These are phyloP conservation scores for Epichloe sylvatica DNA, from an alignment of 2,329 filamentous ascomycete genomes.

Conservation along the genomic window DNA sequence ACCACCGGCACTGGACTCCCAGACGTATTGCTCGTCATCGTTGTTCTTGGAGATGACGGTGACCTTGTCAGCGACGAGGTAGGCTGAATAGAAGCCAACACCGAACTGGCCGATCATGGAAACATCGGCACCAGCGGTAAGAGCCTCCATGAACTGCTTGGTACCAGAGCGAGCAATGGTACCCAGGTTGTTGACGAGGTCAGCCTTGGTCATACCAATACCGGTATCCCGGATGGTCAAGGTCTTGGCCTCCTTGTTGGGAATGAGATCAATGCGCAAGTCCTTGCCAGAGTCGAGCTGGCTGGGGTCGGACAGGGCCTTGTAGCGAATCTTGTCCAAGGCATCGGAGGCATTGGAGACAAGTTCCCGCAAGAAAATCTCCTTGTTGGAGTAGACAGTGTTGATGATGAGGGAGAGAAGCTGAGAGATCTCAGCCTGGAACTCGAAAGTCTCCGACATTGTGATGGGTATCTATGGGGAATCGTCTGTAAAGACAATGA, in stretches of 20 bases:
- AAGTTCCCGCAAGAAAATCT: slow-evolving; percentile 97
- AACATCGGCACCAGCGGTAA: slow-evolving; percentile 95
- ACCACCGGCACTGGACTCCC: slow-evolving; percentile 94
- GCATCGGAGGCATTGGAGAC: slow-evolving; percentile 99
- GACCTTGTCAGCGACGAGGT: slow-evolving; percentile 95
- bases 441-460: slow-evolving; percentile 98
- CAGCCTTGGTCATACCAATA: slow-evolving; percentile 99
- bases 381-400: slow-evolving; percentile 99
- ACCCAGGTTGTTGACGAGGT: slow-evolving; percentile 99
- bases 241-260: slow-evolving; percentile 94
- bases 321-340: slow-evolving; percentile 99
- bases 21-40: slow-evolving; percentile 99
- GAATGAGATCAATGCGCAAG: slow-evolving; percentile 97
- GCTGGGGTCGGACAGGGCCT: slow-evolving; percentile 89
- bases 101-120: slow-evolving; percentile 99
- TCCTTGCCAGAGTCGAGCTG: slow-evolving; percentile 98
- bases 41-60: slow-evolving; percentile 97
- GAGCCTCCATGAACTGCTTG: slow-evolving; percentile 99
- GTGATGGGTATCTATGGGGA: slow-evolving; percentile 33
- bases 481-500: slow-evolving; percentile 8
- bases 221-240: slow-evolving; percentile 93
- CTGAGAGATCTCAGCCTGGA: slow-evolving; percentile 99
- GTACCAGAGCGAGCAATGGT: slow-evolving; percentile 98
- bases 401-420: slow-evolving; percentile 99
- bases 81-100: slow-evolving; percentile 99